phyloP scores from a whole-genome alignment of 2,329 filamentous ascomycete genomes.

The Colletotrichum sp. region DNA sequence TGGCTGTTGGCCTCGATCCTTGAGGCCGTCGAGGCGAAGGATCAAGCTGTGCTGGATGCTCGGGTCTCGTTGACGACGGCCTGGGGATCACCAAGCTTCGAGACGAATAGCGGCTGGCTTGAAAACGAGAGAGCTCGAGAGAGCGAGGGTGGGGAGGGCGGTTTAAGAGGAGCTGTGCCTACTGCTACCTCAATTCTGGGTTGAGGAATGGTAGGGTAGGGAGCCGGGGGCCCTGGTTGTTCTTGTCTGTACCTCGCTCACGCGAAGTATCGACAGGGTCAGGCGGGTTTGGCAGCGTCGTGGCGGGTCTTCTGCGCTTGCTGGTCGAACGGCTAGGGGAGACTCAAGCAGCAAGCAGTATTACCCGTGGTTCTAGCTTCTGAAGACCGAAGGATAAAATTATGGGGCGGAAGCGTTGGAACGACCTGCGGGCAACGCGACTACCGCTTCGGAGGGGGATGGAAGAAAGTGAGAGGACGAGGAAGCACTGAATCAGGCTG shows the following conservation, averaged over 20 bases:
- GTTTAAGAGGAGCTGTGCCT: constrained; percentile 35
- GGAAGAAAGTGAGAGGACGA: not conserved
- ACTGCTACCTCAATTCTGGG: constrained; percentile 15
- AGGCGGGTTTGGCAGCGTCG: constrained; percentile 1
- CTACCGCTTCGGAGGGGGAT: not conserved
- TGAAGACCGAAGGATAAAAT: not conserved
- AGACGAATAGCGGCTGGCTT: constrained; percentile 24
- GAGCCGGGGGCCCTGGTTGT: constrained; percentile 22
- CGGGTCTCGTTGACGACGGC: constrained; percentile 24
- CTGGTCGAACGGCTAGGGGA: constrained; percentile 1
- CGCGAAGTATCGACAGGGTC: constrained; percentile 14
- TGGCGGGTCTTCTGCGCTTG: constrained; percentile 8
- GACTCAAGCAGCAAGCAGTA: not conserved
- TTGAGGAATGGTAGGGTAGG: not conserved
- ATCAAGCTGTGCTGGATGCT: constrained; percentile 21
- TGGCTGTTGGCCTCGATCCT: constrained; percentile 9
- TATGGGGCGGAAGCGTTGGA: constrained; percentile 12
- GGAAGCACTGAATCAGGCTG: constrained; percentile 11
- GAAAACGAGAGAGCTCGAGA: constrained; percentile 20
- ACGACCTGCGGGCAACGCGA: constrained; percentile 6
- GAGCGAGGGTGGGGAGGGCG: constrained; percentile 32
- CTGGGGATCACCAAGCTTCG: constrained; percentile 28
- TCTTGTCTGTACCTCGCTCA: constrained; percentile 14
- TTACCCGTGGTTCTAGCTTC: not conserved
- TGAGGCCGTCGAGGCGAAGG: constrained; percentile 9